phyloP scores from a whole-genome alignment of 345 rosid species.

The Sonneratia caseolaris region DNA sequence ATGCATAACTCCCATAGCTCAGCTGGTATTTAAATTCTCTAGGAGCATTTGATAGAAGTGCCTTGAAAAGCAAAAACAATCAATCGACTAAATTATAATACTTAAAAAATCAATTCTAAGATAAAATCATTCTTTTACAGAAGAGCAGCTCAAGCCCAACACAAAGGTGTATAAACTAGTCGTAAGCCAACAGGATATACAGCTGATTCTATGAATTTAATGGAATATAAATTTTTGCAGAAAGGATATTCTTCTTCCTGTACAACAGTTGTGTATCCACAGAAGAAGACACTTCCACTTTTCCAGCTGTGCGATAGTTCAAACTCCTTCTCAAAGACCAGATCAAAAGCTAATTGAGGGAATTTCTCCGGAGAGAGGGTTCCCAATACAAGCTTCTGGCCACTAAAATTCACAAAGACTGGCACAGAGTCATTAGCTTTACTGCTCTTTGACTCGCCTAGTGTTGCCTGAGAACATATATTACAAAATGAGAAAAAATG shows the following conservation, averaged over 20 bases:
- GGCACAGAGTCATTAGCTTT: conserved; percentile 32
- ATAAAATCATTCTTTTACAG: not conserved
- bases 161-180: not conserved
- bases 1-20: too few relatives aligned
- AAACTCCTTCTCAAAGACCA: conserved; percentile 60
- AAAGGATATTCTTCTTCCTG: conserved; percentile 31
- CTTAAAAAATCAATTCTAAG: not conserved
- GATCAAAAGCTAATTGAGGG: conserved; percentile 53
- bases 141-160: not conserved
- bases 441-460: conserved; percentile 48
- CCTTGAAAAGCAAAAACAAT: too few relatives aligned
- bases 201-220: not conserved
- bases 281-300: conserved; percentile 43
- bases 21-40: too few relatives aligned
- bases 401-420: conserved; percentile 31
- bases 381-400: conserved; percentile 40
- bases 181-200: not conserved
- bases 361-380: conserved; percentile 35
- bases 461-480: conserved; percentile 33
- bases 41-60: too few relatives aligned
- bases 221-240: not conserved
- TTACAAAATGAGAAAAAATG: not conserved
- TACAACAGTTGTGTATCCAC: conserved; percentile 39
- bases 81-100: too few relatives aligned
- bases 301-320: conserved; percentile 76